Evolutionary conservation across 495 filamentous ascomycete genomes (phyloP).

Genomic region (Daldinia grandis): DNA sequence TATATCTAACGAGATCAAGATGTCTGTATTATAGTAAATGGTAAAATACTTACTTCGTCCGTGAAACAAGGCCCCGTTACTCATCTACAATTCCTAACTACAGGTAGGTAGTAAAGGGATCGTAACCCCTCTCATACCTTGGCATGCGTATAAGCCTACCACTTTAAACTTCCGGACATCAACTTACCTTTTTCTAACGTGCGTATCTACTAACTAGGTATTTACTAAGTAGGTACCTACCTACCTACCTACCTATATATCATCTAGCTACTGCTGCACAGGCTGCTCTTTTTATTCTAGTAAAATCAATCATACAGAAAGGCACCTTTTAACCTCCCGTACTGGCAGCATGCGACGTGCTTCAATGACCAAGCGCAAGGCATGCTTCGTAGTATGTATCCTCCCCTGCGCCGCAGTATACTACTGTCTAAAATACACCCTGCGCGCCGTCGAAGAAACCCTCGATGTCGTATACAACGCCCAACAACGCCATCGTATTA

Average conservation of each 20-base stretch:
- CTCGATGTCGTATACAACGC: neutral
- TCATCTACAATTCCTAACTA: neutral
- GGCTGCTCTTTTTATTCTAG: neutral
- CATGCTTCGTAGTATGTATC: neutral
- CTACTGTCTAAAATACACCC: conserved; percentile 1
- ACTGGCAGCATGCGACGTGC: neutral
- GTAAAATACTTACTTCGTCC: neutral
- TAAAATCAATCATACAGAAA: neutral
- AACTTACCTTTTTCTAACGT: neutral
- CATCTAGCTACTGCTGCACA: too few relatives aligned
- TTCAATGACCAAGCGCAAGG: neutral
- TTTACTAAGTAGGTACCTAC: too few relatives aligned
- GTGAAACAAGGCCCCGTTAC: neutral
- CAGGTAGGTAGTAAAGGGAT: neutral
- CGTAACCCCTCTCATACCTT: neutral
- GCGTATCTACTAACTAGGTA: neutral
- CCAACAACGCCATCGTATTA: neutral
- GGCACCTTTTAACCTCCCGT: neutral
- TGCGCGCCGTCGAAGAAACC: neutral
- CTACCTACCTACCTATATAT: too few relatives aligned
- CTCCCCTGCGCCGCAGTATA: conserved; percentile 6
- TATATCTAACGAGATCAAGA: too few relatives aligned
- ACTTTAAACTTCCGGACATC: neutral
- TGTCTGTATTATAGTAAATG: too few relatives aligned
- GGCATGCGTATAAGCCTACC: neutral